Base-by-base conservation (phyloP, 1,284 basidiomycete species). In the Lentinula novae-zelandiae region DNA sequence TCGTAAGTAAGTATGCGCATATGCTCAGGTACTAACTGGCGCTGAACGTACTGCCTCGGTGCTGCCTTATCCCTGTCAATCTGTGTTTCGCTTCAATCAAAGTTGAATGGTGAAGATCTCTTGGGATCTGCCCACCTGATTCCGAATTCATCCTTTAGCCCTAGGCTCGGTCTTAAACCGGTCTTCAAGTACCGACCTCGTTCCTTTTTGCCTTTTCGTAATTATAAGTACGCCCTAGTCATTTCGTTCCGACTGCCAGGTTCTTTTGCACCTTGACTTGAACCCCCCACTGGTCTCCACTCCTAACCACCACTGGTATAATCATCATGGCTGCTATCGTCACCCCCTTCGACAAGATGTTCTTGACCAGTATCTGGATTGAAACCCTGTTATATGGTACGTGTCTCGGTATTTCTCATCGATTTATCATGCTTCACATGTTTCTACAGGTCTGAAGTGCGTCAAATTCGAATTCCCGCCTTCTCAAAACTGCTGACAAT, bases 341-440 rank as follows among this genome's bases (percentile, higher is more conserved):
- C 17, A 50, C 48, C n/a, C 50, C 50, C 50, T 52, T 52, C 27
- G 50, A 34, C 50, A 31, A 36, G 13, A 52, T 52, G 50, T 52
- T 52, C 50, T 52, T 52, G 50, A 52, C 50, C n/a, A 36, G 50
- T 31, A 52, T 52, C 33, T 52, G 50, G 31, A 52, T 52, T 34
- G 50, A 52, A 17, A 52, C 50, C n/a, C 31, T 36, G n/a, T 17
- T 52, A 33, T 52, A 52, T 1, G 50, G 50, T 52, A 33, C 50
- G 50, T 34, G 50, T 5, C 27, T 27, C 50, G 17, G 31, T 52
- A 5, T 52, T n/a, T 31, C 10, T 34, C 31, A 13, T 15, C 44
- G 1, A 20, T 12, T 8, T 20, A 4, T 8, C 9, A 4, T 46
- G 8, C 20, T 6, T 22, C 15, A 7, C 9, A 17, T 9, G 22